These are phyloP conservation scores for Thalassiosira oceanica DNA, from an alignment of 352 stramenopile genomes.

Conservation along the genomic window DNA sequence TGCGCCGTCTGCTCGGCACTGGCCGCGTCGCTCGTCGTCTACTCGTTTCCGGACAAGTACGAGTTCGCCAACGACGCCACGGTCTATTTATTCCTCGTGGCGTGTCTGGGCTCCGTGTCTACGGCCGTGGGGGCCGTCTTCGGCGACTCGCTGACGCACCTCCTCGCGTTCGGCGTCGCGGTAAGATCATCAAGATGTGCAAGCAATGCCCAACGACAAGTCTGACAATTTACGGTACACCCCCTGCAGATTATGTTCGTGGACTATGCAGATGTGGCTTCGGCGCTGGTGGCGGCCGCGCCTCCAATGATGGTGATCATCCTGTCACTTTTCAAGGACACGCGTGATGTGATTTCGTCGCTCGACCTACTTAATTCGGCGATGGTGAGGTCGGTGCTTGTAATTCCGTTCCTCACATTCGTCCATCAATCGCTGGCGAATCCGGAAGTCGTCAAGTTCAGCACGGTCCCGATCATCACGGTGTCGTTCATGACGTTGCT, in stretches of 20 bases:
- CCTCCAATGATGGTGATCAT: constrained; percentile 12
- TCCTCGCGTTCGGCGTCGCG: constrained; percentile 23
- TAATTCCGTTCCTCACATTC: constrained; percentile 11
- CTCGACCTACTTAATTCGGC: constrained; percentile 7
- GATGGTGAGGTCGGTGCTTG: constrained; percentile 3
- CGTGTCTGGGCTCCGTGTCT: constrained; percentile 15
- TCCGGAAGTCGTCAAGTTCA: constrained; percentile 5
- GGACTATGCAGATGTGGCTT: background rate
- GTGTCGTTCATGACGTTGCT: constrained; percentile 17
- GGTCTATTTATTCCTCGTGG: constrained; percentile 6
- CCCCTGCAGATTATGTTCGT: constrained; percentile 1
- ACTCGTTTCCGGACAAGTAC: constrained; percentile 1
- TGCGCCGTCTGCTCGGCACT: constrained; percentile 4
- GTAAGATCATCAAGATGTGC: constrained; percentile 18
- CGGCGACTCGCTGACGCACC: constrained; percentile 30
- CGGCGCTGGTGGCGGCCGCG: constrained; percentile 1
- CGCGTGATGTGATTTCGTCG: background rate
- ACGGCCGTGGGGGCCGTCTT: constrained; percentile 27
- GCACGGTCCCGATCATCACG: constrained; percentile 6
- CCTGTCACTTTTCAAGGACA: constrained; percentile 1
- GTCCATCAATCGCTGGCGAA: constrained; percentile 8
- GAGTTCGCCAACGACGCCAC: background rate
- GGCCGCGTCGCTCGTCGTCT: constrained; percentile 7
- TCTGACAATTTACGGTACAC: no score
- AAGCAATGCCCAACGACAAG: no score